Base-by-base conservation (phyloP, 2,329 filamentous ascomycete genomes). In the Sclerotinia trifoliorum region DNA sequence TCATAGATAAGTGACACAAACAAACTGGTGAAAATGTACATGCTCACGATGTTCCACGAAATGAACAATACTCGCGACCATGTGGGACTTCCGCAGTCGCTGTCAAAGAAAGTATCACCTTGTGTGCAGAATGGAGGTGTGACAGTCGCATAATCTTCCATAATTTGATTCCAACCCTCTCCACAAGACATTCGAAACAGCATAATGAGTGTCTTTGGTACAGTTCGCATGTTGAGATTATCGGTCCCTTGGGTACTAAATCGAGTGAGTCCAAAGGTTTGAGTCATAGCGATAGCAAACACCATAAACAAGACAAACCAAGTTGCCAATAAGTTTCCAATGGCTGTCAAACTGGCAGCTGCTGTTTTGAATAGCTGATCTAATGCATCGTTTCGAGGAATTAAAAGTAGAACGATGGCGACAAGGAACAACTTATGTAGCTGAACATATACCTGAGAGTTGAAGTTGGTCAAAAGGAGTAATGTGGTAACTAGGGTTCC, bases 321-420 rank as follows among this genome's bases (percentile, higher is more conserved):
- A 0, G 96, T 99, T 1, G 94, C 94, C 51, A 99, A 82, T 55
- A 99, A 83, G 76, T 97, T 99, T 68, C 90, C 87, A 73, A 99
- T 99, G 24, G 92, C 89, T 2, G 92, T 90, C 74, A 99, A 81
- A 87, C 92, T 96, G 65, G 94, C 95, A 15, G 95, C 95, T 0
- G 94, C 96, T 1, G 96, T 99, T 80, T 99, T 99, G 87, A 99
- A 99, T 0, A 99, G 87, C 78, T 99, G 95, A 77, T 99, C 96
- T 29, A 99, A 85, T 62, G 96, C 94, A 75, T 99, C 96, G 78
- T 99, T 99, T 64, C 96, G 88, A 1, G 95, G 95, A 70, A 99
- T 99, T 46, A 99, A 85, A 64, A 99, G 83, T 11, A 98, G 84
- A 2, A 95, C 89, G 66, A 98, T 90, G 11, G 92, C 90, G 26